Base-by-base conservation (phyloP, 805 yeast species). In the Yamadazyma takamatsuzukensis region DNA sequence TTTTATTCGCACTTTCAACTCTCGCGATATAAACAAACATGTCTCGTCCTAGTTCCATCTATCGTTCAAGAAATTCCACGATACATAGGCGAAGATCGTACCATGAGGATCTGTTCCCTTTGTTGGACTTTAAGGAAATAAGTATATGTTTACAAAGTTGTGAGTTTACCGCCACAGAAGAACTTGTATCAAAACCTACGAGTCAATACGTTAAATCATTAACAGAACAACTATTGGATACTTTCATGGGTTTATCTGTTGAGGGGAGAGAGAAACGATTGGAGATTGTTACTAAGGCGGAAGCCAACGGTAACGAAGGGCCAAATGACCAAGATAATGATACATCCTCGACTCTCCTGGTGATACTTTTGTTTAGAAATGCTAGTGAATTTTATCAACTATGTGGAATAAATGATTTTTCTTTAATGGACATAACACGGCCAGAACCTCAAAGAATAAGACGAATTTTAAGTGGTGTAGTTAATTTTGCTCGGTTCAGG, bases 401-500 rank as follows among this genome's bases (percentile, higher is more conserved):
- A 37, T 80, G 90, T 50, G 95, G 95, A 0, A 74, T 88, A 2
- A 68, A 75, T 36, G 95, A 88, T 54, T 83, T 87, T 49, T 73
- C 78, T 26, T 64, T 87, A 31, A 67, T 74, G 60, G 96, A 88
- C 59, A 62, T 88, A 18, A 66, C 75, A 37, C 78, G 77, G 43
- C 96, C 96, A 0, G 95, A 87, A n/a, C 64, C 83, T 0, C 57
- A 54, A 23, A 64, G 95, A 37, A 67, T 76, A 1, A 63, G 78
- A 40, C 62, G 90, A 29, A 67, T 86, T 14, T 56, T 87, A 17
- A 85, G 95, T 51, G 93, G 93, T 1, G 78, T 87, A 30, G 83
- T 87, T 15, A 88, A 88, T 53, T 88, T 76, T 65, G 94, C 94
- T 1, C 63, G 90, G 36, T 87, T 83, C 49, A 70, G 95, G 44